phyloP scores from a whole-genome alignment of 495 filamentous ascomycete species.

The Cercophora sp. region DNA sequence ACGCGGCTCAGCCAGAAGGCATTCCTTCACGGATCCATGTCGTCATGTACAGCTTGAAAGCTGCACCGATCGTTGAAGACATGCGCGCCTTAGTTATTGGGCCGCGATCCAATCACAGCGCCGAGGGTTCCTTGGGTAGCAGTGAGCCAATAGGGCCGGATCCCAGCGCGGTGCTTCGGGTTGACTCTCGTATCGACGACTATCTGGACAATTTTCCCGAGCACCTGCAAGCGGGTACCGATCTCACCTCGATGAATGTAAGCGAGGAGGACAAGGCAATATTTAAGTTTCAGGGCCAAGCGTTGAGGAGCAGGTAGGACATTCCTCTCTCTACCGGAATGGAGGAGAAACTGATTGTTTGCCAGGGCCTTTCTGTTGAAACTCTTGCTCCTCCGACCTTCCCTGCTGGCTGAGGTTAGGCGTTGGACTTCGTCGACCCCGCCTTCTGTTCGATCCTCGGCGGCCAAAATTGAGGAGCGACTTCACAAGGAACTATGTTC shows the following conservation, averaged over 20 bases:
- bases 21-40: slow-evolving; percentile 10
- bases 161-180: slow-evolving; percentile 7
- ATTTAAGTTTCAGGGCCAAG: slow-evolving; percentile 4
- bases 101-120: no score
- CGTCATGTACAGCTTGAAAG: background rate
- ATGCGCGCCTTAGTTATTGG: no score
- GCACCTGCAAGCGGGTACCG: slow-evolving; percentile 10
- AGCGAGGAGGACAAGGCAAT: background rate
- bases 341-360: background rate
- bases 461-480: slow-evolving; percentile 11
- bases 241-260: background rate
- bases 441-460: background rate
- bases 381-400: slow-evolving; percentile 16
- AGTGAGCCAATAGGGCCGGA: slow-evolving; percentile 12
- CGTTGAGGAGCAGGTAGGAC: slow-evolving; percentile 1
- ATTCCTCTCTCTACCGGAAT: no score
- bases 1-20: slow-evolving; percentile 12
- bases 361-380: slow-evolving; percentile 6
- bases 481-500: slow-evolving; percentile 17
- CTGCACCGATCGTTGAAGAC: background rate
- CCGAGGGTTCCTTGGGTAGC: no score
- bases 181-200: slow-evolving; percentile 16
- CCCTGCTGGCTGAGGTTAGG: slow-evolving; percentile 14
- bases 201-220: slow-evolving; percentile 2
- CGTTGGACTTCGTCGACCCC: background rate